phyloP scores from a whole-genome alignment of 148 eudicot genomes.

The Vaccinium macrocarpon region DNA sequence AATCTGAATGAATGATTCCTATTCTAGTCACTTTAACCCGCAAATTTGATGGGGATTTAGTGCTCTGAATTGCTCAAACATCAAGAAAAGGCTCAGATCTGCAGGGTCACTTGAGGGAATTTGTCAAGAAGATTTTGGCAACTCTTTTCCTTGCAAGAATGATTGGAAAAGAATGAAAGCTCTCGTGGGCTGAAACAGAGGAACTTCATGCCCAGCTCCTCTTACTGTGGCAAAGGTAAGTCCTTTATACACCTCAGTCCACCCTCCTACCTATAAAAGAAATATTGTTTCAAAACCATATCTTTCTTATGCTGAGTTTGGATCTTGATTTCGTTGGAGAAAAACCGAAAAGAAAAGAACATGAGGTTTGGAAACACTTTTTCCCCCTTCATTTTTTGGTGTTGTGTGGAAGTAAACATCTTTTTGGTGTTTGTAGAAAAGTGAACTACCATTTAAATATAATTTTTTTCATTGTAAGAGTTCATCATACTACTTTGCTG shows the following conservation, averaged over 20 bases:
- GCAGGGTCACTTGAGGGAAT: background rate
- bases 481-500: too few species aligned
- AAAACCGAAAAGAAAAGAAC: background rate
- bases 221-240: slow-evolving; percentile 48
- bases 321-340: background rate
- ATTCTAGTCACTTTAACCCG: slow-evolving; percentile 15
- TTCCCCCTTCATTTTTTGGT: too few species aligned
- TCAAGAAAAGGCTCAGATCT: background rate
- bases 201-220: slow-evolving; percentile 64
- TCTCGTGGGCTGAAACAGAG: slow-evolving; percentile 44
- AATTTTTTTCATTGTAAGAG: too few species aligned
- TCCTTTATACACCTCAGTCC: slow-evolving; percentile 44
- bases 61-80: slow-evolving; percentile 1
- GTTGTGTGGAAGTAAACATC: too few species aligned
- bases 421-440: too few species aligned
- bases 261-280: slow-evolving; percentile 46
- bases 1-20: slow-evolving; percentile 23
- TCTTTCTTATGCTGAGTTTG: background rate
- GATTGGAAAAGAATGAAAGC: slow-evolving; percentile 36
- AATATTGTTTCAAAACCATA: background rate
- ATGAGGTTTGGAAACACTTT: background rate
- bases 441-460: too few species aligned
- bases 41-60: background rate
- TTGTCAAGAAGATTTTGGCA: slow-evolving; percentile 28
- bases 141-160: slow-evolving; percentile 35